Evolutionary conservation across 2,329 filamentous ascomycete species (phyloP), one percentile per base, ranked within the genome.

Genomic region (Aspergillus nomiae): DNA sequence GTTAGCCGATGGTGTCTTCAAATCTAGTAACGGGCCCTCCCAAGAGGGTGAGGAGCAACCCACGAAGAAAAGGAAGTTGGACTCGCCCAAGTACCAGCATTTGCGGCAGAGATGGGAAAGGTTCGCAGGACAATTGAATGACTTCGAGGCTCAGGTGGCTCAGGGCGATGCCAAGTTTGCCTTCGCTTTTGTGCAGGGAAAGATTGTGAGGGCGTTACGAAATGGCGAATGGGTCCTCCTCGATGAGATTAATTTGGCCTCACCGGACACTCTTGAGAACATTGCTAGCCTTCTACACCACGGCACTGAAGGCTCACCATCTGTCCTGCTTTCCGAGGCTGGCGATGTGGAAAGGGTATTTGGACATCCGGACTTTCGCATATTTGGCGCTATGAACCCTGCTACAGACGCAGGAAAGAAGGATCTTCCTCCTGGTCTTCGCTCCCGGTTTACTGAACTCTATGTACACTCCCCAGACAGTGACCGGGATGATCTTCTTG

Each of bases 371-470:
- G 89, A 97, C 67, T 99, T 99, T 76, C 89, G 95, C 45, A 91
- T 99, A 16, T 99, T 99, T 74, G 96, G 92, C 58, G 95, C 96
- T 32, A 99, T 99, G 95, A 99, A 99, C 73, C 95, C 95, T 34
- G 95, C 95, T 6, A 99, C 95, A 3, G 95, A 99, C 80, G 89
- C 97, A 61, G 95, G 96, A 64, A 99, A 99, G 80, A 90, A 94
- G 61, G 95, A 99, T 76, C 82, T 99, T 19, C 93, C 94, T 0
- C 88, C 92, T 60, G 94, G 94, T 1, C 87, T 98, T 50, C 86
- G 94, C 60, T 96, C 94, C 10, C 87, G 94, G 56, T 99, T 99
- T 74, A 98, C 95, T 0, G 95, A 99, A 77, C 84, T 99, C 26
- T 99, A 96, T 74, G 93, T 99, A 28, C 88, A 92, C 60, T 95